A percentile compares a stretch with the other conserved stretches of the same genome.
Conservation (phyloP, 306 rosid genomes). For the Acmispon strigosus region DNA sequence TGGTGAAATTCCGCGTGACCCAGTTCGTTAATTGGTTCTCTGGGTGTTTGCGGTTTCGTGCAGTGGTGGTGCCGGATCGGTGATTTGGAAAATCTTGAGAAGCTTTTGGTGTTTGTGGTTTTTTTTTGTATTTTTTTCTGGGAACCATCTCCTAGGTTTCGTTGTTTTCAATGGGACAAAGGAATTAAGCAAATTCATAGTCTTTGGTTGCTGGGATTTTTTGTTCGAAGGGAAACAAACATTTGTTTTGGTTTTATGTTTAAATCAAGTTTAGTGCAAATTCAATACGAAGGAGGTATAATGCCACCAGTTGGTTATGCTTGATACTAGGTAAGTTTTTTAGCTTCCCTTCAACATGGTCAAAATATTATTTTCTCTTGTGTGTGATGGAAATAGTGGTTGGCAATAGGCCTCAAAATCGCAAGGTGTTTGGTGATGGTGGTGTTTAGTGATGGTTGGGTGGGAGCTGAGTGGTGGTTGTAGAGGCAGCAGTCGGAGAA, state of each 20-base stretch:
- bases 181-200: not conserved
- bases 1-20: constrained; percentile 18
- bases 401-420: too few relatives aligned
- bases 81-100: constrained; percentile 17
- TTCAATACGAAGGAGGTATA: constrained; percentile 23
- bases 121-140: constrained; percentile 8
- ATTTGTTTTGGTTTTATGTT: constrained; percentile 28
- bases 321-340: constrained; percentile 45
- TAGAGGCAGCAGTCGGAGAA: too few relatives aligned
- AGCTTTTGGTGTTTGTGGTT: not conserved
- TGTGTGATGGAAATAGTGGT: not conserved
- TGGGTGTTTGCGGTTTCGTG: constrained; percentile 19
- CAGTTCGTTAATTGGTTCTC: constrained; percentile 28
- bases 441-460: too few relatives aligned
- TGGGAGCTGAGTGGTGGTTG: too few relatives aligned
- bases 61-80: constrained; percentile 47
- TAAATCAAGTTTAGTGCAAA: constrained; percentile 33
- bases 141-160: constrained; percentile 25
- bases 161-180: constrained; percentile 14
- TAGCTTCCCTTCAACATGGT: not conserved
- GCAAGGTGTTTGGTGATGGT: too few relatives aligned
- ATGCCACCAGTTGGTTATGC: constrained; percentile 45
- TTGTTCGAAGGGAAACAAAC: constrained; percentile 8
- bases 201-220: constrained; percentile 29
- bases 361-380: not conserved